These are phyloP conservation scores for Tulasnella sp. DNA, from an alignment of 768 basidiomycete species.

Conservation along the genomic window DNA sequence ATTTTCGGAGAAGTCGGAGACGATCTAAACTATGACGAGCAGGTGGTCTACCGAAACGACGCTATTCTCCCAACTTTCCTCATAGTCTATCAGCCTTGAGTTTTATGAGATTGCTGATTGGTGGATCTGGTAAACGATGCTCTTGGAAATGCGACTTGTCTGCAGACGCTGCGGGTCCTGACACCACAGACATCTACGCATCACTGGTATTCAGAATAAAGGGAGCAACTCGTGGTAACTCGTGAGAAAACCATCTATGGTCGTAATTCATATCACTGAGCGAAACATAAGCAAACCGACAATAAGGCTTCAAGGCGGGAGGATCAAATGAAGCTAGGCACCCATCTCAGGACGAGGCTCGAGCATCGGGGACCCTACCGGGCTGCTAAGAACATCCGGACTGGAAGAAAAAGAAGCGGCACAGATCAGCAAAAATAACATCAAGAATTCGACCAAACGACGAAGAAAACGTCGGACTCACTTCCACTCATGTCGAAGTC, in stretches of 20 bases:
- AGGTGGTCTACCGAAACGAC: background rate
- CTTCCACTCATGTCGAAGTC: conserved; percentile 11
- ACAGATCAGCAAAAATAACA: background rate
- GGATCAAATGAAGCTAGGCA: background rate
- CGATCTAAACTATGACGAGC: conserved; percentile 1
- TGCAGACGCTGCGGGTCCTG: too few species aligned
- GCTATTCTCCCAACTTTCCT: background rate
- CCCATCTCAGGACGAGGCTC: background rate
- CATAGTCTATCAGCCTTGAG: background rate
- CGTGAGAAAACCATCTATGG: too few species aligned
- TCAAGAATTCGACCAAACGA: background rate
- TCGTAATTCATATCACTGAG: background rate
- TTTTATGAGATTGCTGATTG: too few species aligned
- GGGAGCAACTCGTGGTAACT: too few species aligned
- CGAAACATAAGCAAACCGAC: background rate
- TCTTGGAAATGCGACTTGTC: too few species aligned
- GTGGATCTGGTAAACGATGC: too few species aligned
- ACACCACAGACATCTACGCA: too few species aligned
- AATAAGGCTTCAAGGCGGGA: background rate
- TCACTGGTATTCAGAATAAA: too few species aligned
- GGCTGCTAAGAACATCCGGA: background rate
- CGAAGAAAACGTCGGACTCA: background rate
- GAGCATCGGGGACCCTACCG: background rate
- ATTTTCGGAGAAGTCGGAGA: background rate
- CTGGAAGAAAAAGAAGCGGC: background rate